Base-by-base conservation (phyloP, 2,329 filamentous ascomycete genomes). In the Clonostachys chloroleuca region DNA sequence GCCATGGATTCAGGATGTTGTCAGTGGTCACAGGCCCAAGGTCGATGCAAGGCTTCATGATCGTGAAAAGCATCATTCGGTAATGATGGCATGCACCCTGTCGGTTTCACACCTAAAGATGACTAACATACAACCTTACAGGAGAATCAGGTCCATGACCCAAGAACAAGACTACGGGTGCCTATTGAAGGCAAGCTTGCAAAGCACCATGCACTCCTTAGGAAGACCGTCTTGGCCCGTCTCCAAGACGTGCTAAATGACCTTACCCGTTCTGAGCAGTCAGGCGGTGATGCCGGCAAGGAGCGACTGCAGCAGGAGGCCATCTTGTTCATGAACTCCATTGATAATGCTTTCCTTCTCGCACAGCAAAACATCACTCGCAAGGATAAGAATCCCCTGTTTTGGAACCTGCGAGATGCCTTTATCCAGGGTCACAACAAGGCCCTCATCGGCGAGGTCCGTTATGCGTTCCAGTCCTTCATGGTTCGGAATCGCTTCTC, bases 401-500 rank as follows among this genome's bases (percentile, higher is more conserved):
- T 82, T 59, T 79, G 70, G 70, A 69, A 70, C 43, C 61, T 89
- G 47, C 77, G 80, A 49, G 73, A 79, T 46, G 78, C 80, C 3
- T 89, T 85, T 56, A 68, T 85, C 40, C 59, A 67, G 6, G 66
- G 59, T 9, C 81, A 84, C 39, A 43, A 73, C 4, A 54, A 53
- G 7, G 80, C 76, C 2, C 64, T 90, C 30, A 58, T 58, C 8
- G 64, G 65, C n/a, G 80, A 86, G 56, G 52, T 96, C 36, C 77
- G 77, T 49, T 86, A 85, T 57, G 70, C 80, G 34, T 89, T 94
- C 60, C 83, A 85, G 56, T 81, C 78, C 36, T 83, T 84, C 52
- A 68, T 87, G 17, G 70, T 83, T 49, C 77, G 78, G 12, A 61
- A 72, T 3, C 72, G 70, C 24, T 82, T 86, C 59, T 78, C 83